Conservation (phyloP, 257 asterid species). For the Rubia yunnanensis region DNA sequence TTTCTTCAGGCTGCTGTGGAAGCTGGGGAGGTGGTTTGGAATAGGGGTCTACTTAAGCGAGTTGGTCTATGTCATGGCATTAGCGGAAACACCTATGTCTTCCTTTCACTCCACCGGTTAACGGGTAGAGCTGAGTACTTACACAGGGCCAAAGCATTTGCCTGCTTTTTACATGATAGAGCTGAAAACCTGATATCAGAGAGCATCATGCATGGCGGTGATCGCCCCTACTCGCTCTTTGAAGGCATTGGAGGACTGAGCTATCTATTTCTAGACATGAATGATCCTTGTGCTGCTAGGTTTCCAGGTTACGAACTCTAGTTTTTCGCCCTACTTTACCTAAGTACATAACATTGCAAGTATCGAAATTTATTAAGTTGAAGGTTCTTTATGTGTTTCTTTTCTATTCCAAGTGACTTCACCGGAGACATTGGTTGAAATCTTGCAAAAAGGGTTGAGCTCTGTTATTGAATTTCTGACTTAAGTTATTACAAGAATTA, state of each 20-base stretch:
- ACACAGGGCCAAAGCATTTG: constrained; percentile 67
- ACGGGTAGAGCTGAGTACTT: constrained; percentile 59
- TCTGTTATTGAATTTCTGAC: constrained; percentile 9
- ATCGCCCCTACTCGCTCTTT: constrained; percentile 58
- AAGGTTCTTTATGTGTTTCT: background rate
- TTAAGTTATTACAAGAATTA: background rate
- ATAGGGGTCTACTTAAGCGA: constrained; percentile 67
- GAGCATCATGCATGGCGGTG: constrained; percentile 80
- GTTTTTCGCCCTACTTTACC: constrained; percentile 7
- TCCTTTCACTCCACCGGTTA: constrained; percentile 58
- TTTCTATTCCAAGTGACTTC: background rate
- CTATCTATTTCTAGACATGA: constrained; percentile 58
- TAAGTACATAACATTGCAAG: background rate
- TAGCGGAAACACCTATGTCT: constrained; percentile 68
- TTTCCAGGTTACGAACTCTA: constrained; percentile 67
- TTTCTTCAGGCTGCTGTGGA: constrained; percentile 58
- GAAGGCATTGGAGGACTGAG: constrained; percentile 80
- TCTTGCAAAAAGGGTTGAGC: constrained; percentile 5
- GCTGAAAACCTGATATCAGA: constrained; percentile 49
- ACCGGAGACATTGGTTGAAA: background rate
- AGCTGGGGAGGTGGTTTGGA: constrained; percentile 80
- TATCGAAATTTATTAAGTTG: background rate
- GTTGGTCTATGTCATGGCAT: constrained; percentile 83
- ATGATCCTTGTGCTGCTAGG: constrained; percentile 49
- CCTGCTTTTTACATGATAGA: constrained; percentile 53